Conservation (phyloP, 352 stramenopile genomes). For the Globisporangium lucens region DNA sequence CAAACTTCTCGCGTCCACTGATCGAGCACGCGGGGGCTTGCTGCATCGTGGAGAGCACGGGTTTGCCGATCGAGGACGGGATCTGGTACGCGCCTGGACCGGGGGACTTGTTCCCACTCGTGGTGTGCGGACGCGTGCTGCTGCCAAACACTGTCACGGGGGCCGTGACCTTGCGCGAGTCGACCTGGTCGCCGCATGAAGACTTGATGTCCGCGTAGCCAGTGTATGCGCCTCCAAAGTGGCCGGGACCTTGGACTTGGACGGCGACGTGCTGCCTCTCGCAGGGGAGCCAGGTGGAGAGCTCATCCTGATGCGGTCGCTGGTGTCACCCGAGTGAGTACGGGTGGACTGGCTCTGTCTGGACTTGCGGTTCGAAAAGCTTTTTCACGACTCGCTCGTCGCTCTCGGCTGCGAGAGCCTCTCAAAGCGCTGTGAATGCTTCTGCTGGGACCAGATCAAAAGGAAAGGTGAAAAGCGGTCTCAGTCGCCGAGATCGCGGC, state of each 20-base stretch:
- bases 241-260: slow-evolving; percentile 39
- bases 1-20: slow-evolving; percentile 77
- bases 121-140: slow-evolving; percentile 48
- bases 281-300: slow-evolving; percentile 29
- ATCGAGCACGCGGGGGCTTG: slow-evolving; percentile 60
- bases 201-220: slow-evolving; percentile 69
- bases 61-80: slow-evolving; percentile 66
- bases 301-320: slow-evolving; percentile 15
- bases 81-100: slow-evolving; percentile 67
- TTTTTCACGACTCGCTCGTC: slow-evolving; percentile 11
- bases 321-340: not conserved
- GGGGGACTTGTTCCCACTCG: slow-evolving; percentile 50
- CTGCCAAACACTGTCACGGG: slow-evolving; percentile 64
- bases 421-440: not conserved
- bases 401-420: not conserved
- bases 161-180: slow-evolving; percentile 70
- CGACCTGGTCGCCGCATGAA: slow-evolving; percentile 62
- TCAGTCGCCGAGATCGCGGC: not conserved
- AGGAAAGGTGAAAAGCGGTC: not conserved
- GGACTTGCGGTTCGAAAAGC: slow-evolving; percentile 3
- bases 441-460: not conserved
- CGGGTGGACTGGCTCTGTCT: not conserved
- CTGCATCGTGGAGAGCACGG: slow-evolving; percentile 61
- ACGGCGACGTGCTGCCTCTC: slow-evolving; percentile 28
- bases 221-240: slow-evolving; percentile 26